phyloP scores from a whole-genome alignment of 2,329 filamentous ascomycete genomes.

The Chlorencoelia australis region DNA sequence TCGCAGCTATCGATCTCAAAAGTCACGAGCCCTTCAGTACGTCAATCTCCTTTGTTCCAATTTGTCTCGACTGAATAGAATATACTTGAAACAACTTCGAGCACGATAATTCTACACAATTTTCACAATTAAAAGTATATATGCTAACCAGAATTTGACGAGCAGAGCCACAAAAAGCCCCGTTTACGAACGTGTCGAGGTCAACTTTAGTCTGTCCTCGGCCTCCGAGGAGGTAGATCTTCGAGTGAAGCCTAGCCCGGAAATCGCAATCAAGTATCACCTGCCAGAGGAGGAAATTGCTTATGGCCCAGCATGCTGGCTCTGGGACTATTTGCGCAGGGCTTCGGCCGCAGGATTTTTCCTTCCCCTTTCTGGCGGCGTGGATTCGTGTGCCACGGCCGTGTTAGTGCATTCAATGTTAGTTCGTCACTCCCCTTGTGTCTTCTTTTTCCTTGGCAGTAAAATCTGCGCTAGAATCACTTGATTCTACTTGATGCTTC shows the following conservation, averaged over 20 bases:
- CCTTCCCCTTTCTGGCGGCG: slow-evolving; percentile 6
- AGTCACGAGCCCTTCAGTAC: slow-evolving; percentile 12
- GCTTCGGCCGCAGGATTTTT: slow-evolving; percentile 6
- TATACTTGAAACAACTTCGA: no score
- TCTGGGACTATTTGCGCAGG: slow-evolving; percentile 6
- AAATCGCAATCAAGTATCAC: slow-evolving; percentile 3
- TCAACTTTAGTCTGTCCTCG: slow-evolving; percentile 34
- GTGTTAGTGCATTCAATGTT: slow-evolving; percentile 7
- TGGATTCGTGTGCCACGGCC: slow-evolving; percentile 6
- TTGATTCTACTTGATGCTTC: no score
- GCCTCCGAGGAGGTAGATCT: slow-evolving; percentile 34
- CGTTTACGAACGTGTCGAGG: slow-evolving; percentile 31
- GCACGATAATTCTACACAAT: no score
- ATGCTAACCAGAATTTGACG: no score
- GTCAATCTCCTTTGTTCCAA: no score
- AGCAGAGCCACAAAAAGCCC: slow-evolving; percentile 21
- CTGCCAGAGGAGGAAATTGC: slow-evolving; percentile 7
- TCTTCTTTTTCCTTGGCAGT: no score
- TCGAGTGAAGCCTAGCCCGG: slow-evolving; percentile 25
- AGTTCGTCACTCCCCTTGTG: no score
- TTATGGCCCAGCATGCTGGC: slow-evolving; percentile 3
- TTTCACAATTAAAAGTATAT: no score
- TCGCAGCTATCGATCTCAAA: slow-evolving; percentile 40
- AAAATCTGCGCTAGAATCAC: no score
- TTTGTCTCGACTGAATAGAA: no score